Evolutionary conservation across 1,284 basidiomycete genomes (phyloP).

Genomic region (Leccinum fallax): DNA sequence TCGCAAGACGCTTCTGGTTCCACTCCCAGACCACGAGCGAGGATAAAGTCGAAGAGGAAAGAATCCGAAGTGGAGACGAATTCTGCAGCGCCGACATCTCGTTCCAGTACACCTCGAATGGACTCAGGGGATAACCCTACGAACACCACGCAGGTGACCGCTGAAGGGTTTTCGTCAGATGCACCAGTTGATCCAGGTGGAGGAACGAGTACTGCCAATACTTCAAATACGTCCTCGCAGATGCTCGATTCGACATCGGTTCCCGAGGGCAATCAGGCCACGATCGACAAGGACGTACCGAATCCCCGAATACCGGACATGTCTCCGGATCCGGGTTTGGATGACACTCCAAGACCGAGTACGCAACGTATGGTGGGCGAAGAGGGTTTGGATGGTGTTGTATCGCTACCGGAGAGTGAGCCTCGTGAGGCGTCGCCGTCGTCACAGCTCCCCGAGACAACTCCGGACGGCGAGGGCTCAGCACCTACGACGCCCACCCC

Average conservation of each 20-base stretch:
- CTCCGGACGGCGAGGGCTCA: slow-evolving; percentile 4
- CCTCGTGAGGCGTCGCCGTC: slow-evolving; percentile 6
- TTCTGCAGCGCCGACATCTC: slow-evolving; percentile 11
- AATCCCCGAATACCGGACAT: slow-evolving; percentile 1
- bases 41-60: slow-evolving; percentile 9
- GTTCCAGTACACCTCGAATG: slow-evolving; percentile 22
- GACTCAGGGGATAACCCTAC: slow-evolving; percentile 15
- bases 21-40: slow-evolving; percentile 10
- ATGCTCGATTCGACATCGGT: slow-evolving; percentile 7
- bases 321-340: slow-evolving; percentile 3
- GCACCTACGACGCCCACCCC: neutral
- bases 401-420: neutral
- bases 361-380: neutral
- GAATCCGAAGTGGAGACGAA: slow-evolving; percentile 6
- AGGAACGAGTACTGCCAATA: slow-evolving; percentile 3
- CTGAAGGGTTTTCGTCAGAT: slow-evolving; percentile 10
- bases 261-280: slow-evolving; percentile 1
- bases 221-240: slow-evolving; percentile 4
- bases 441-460: slow-evolving; percentile 10
- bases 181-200: slow-evolving; percentile 26
- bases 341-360: slow-evolving; percentile 24
- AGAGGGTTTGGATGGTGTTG: slow-evolving; percentile 2
- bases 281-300: neutral
- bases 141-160: neutral
- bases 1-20: slow-evolving; percentile 7